Base-by-base conservation (phyloP, 2,329 filamentous ascomycete genomes). In the Ophiostoma sp. region DNA sequence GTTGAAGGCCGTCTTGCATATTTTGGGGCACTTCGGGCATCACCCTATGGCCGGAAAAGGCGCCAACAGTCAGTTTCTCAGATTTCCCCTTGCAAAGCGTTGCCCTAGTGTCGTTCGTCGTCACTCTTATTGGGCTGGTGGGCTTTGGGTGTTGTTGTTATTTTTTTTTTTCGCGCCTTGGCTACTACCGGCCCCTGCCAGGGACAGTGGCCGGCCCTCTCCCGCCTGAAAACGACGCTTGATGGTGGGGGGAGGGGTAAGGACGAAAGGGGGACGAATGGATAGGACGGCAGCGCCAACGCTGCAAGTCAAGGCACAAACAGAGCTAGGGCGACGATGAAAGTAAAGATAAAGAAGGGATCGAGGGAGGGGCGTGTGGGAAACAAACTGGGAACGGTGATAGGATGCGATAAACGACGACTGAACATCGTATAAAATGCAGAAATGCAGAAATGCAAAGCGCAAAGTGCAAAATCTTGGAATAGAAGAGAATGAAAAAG, bases 11-110 rank as follows among this genome's bases (percentile, higher is more conserved):
- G 80, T 97, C 92, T 84, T 97, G 94, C 89, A 99, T 98, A 83
- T 97, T 95, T 83, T 95, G 93, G 78, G 95, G 94, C 77, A 98
- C 94, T 87, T 98, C 94, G 81, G 94, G 93, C 90, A 95, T 97
- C 80, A 97, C 90, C 85, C 94, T 97, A 82, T 77, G 80, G 76
- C 61, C 80, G 78, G 78, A 72, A 57, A 55, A 73, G 76, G 77
- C 78, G 19, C 77, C 76, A 81, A 78, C 78, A 78, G 82, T 84
- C 80, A 83, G 82, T 80, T 77, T 77, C 80, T 57, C 45, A 63
- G 80, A 80, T 76, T 75, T 66, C 36, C 36, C 36, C 61, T 28
- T 66, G 61, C 39, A 48, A 66, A 28, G 61, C 61, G 12, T 28
- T 66, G 61, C 61, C 57, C 61, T 72, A 71, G 74, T 64, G 75